Conservation (phyloP, 495 filamentous ascomycete genomes). For the Polyplosphaeria fusca region DNA sequence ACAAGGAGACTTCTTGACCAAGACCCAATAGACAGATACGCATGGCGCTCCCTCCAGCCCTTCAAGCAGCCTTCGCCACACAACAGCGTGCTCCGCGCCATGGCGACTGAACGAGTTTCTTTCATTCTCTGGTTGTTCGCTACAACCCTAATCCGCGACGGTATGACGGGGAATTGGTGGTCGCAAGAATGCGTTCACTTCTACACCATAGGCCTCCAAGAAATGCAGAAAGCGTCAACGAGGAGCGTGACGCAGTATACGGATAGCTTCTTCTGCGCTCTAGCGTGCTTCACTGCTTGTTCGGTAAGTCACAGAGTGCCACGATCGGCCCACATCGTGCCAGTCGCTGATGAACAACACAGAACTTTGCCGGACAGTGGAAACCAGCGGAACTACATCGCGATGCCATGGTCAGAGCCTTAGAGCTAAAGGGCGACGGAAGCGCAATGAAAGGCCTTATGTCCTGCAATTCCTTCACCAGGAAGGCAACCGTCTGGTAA, state of each 20-base stretch:
- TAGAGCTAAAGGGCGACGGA: not conserved
- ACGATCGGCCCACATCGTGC: too few species aligned
- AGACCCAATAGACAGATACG: constrained; percentile 6
- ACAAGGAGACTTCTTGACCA: too few species aligned
- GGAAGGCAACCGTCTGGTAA: not conserved
- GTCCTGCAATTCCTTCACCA: not conserved
- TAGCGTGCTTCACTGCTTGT: not conserved
- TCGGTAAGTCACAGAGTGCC: not conserved
- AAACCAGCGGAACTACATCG: not conserved
- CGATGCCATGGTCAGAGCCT: constrained; percentile 1
- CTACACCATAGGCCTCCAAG: not conserved
- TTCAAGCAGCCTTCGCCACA: not conserved
- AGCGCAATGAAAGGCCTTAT: not conserved
- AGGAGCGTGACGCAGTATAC: not conserved
- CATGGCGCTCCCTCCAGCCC: not conserved
- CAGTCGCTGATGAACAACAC: not conserved
- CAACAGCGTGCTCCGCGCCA: not conserved
- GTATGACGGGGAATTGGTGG: not conserved
- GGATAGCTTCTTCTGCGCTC: not conserved
- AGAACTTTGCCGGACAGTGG: not conserved
- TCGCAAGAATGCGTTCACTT: not conserved
- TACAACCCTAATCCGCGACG: not conserved
- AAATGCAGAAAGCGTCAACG: not conserved
- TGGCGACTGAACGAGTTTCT: not conserved
- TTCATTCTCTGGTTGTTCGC: not conserved